These are phyloP conservation scores for Lagerstroemia speciosa DNA, from an alignment of 345 rosid species.

Conservation along the genomic window DNA sequence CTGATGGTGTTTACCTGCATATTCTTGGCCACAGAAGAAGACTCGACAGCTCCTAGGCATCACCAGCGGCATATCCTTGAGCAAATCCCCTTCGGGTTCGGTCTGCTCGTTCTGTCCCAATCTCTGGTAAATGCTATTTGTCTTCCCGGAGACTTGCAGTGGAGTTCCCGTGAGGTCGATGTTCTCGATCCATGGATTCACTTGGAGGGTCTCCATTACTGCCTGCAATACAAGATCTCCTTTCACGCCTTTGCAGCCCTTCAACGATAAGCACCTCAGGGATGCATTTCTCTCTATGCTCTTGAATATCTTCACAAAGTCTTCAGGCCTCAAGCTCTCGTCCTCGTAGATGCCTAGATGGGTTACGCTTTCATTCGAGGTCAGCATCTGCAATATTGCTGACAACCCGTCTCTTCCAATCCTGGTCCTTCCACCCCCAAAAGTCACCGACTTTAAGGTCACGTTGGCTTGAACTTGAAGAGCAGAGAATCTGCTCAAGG, in stretches of 20 bases:
- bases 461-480: slow-evolving; percentile 80
- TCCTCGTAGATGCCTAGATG: slow-evolving; percentile 66
- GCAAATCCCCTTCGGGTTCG: slow-evolving; percentile 47
- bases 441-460: slow-evolving; percentile 50
- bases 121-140: slow-evolving; percentile 61
- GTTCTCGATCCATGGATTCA: slow-evolving; percentile 84
- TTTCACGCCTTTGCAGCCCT: slow-evolving; percentile 80
- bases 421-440: slow-evolving; percentile 62
- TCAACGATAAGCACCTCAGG: slow-evolving; percentile 58
- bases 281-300: slow-evolving; percentile 68
- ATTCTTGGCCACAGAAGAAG: slow-evolving; percentile 93
- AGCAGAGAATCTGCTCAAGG: slow-evolving; percentile 86
- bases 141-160: slow-evolving; percentile 57
- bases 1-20: slow-evolving; percentile 44
- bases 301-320: slow-evolving; percentile 56
- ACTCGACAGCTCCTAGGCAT: slow-evolving; percentile 78
- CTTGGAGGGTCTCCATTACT: slow-evolving; percentile 65
- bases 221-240: slow-evolving; percentile 59
- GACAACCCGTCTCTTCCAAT: slow-evolving; percentile 76
- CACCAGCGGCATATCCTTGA: slow-evolving; percentile 78
- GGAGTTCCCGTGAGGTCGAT: slow-evolving; percentile 79
- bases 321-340: slow-evolving; percentile 65
- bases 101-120: slow-evolving; percentile 59
- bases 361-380: slow-evolving; percentile 59
- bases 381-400: slow-evolving; percentile 66